Conservation (phyloP, 805 yeast species). For the Candida krabiensis region DNA sequence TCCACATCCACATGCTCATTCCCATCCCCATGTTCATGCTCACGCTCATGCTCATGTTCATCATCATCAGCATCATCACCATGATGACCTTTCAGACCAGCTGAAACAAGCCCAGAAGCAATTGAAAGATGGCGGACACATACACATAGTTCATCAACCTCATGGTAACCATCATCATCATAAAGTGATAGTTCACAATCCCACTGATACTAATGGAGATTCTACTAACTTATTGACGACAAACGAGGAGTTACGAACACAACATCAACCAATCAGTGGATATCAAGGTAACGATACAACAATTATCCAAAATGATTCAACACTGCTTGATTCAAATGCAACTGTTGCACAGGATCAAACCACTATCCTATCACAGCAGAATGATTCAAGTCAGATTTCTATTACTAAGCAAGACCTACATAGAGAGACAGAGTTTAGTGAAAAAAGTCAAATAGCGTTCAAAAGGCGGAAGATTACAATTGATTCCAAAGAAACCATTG, state of each 20-base stretch:
- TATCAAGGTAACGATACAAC: slow-evolving; percentile 25
- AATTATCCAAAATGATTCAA: slow-evolving; percentile 27
- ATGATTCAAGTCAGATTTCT: slow-evolving; percentile 4
- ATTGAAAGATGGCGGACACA: slow-evolving; percentile 28
- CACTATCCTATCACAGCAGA: slow-evolving; percentile 5
- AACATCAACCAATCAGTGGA: neutral
- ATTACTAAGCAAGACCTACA: slow-evolving; percentile 5
- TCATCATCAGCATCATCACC: slow-evolving; percentile 31
- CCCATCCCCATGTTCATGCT: too few relatives aligned
- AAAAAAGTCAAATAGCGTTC: neutral
- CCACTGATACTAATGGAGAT: slow-evolving; percentile 11
- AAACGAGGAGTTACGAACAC: slow-evolving; percentile 1
- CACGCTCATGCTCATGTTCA: slow-evolving; percentile 14
- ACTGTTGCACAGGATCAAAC: slow-evolving; percentile 18
- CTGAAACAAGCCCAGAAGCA: slow-evolving; percentile 27
- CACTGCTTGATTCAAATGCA: slow-evolving; percentile 26
- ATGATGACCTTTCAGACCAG: slow-evolving; percentile 24
- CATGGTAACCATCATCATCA: slow-evolving; percentile 32
- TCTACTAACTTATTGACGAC: neutral
- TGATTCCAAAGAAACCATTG: slow-evolving; percentile 40
- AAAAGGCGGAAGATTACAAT: slow-evolving; percentile 25
- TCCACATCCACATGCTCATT: too few relatives aligned
- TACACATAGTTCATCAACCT: slow-evolving; percentile 30
- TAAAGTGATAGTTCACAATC: slow-evolving; percentile 27
- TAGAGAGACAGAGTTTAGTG: neutral